A percentile compares a stretch with the other conserved stretches of the same genome.
Evolutionary conservation across 2,329 filamentous ascomycete genomes (phyloP).

Genomic region (Cryphonectria parasitica): DNA sequence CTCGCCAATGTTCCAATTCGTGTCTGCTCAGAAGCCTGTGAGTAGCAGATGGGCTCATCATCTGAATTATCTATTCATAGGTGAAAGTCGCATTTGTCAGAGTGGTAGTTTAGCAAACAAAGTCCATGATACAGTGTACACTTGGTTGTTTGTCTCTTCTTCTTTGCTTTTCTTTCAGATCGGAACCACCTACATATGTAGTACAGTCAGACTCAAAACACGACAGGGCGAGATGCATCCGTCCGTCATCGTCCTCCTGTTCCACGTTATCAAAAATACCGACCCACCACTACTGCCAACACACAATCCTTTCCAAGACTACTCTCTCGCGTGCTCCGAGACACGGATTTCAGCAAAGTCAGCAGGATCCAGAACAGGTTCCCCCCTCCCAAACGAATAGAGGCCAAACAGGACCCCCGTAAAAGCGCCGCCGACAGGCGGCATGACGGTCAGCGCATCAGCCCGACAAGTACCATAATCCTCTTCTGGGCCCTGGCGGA

Average conservation of each 20-base stretch:
- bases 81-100: not conserved
- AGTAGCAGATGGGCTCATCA: not conserved
- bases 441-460: constrained; percentile 34
- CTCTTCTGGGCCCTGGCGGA: not conserved
- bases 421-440: constrained; percentile 38
- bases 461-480: constrained; percentile 18
- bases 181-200: too few species aligned
- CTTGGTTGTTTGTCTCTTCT: not conserved
- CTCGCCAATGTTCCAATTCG: not conserved
- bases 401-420: constrained; percentile 39
- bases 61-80: not conserved
- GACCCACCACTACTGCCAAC: not conserved
- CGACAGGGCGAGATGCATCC: not conserved
- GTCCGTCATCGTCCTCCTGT: not conserved
- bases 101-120: not conserved
- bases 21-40: not conserved
- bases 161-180: not conserved
- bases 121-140: not conserved
- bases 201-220: too few species aligned
- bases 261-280: not conserved
- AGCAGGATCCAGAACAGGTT: constrained; percentile 39
- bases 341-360: constrained; percentile 36
- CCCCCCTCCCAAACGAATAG: constrained; percentile 37
- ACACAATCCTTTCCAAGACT: not conserved
- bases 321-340: not conserved